These are phyloP conservation scores for Selaginella tamariscina DNA, from an alignment of 75 land plant species.

Conservation along the genomic window DNA sequence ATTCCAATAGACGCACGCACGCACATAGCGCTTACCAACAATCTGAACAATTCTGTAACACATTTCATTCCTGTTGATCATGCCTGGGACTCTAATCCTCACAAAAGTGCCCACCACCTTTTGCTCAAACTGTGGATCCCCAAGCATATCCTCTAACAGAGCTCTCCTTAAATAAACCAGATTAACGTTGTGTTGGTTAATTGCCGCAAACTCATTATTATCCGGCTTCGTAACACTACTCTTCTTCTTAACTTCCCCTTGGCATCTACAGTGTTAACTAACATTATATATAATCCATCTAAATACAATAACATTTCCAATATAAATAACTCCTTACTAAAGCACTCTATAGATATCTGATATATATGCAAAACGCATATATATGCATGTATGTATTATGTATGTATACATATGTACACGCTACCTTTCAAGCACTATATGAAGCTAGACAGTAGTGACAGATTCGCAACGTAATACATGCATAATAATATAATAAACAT, in stretches of 20 bases:
- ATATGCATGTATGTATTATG: too few relatives aligned
- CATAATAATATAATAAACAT: too few relatives aligned
- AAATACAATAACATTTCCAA: too few relatives aligned
- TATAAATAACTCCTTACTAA: too few relatives aligned
- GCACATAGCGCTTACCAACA: constrained; percentile 75
- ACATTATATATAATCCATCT: too few relatives aligned
- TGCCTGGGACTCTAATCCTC: constrained; percentile 70
- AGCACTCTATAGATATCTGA: too few relatives aligned
- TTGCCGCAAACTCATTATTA: constrained; percentile 80
- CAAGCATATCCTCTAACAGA: constrained; percentile 66
- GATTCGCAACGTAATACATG: too few relatives aligned
- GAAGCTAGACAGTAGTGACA: too few relatives aligned
- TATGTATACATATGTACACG: too few relatives aligned
- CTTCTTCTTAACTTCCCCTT: constrained; percentile 46
- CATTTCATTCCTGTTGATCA: constrained; percentile 56
- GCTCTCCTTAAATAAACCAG: constrained; percentile 63
- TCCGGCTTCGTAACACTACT: constrained; percentile 30
- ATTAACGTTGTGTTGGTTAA: constrained; percentile 65
- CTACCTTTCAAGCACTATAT: too few relatives aligned
- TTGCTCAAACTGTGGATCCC: constrained; percentile 48
- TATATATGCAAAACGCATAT: too few relatives aligned
- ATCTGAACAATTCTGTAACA: constrained; percentile 84
- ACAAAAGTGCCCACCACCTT: constrained; percentile 77
- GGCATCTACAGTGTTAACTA: constrained; percentile 39
- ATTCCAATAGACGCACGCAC: too few relatives aligned